Percentiles rank a stretch among this genome's conserved stretches.
These are phyloP conservation scores for Trichophyton mentagrophytes DNA, from an alignment of 2,329 filamentous ascomycete genomes.

Conservation along the genomic window DNA sequence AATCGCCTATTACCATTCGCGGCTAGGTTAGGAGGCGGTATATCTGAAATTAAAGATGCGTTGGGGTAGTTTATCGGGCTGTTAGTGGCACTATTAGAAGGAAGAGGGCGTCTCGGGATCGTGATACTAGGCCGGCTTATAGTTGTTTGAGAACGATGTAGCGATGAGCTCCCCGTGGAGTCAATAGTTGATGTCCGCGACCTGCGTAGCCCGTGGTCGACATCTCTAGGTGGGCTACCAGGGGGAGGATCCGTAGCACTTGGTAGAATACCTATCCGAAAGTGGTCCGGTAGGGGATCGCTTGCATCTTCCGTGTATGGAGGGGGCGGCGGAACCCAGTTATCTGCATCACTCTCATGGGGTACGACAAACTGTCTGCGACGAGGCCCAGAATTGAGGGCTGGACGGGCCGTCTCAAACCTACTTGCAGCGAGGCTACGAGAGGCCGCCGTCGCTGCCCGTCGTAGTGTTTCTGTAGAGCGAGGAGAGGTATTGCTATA, in stretches of 20 bases:
- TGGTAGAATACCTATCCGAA: slow-evolving; percentile 25
- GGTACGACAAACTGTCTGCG: slow-evolving; percentile 55
- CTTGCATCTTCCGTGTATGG: slow-evolving; percentile 44
- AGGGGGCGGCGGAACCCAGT: slow-evolving; percentile 76
- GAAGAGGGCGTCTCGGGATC: neutral
- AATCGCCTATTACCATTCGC: neutral
- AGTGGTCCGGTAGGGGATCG: slow-evolving; percentile 23
- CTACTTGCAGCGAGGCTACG: slow-evolving; percentile 46
- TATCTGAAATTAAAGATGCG: neutral
- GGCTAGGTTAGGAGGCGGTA: neutral
- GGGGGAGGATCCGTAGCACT: slow-evolving; percentile 13
- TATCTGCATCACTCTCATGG: slow-evolving; percentile 76
- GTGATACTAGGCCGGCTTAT: slow-evolving; percentile 4
- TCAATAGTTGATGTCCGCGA: slow-evolving; percentile 20
- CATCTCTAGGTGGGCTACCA: neutral
- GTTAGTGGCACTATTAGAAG: neutral
- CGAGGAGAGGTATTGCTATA: slow-evolving; percentile 62
- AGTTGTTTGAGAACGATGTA: slow-evolving; percentile 8
- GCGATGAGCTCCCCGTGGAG: slow-evolving; percentile 12
- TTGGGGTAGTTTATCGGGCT: neutral
- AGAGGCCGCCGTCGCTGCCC: slow-evolving; percentile 61
- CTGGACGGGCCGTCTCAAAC: slow-evolving; percentile 10
- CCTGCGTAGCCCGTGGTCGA: slow-evolving; percentile 1
- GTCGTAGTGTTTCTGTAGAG: slow-evolving; percentile 55
- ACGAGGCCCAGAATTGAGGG: neutral